phyloP scores from a whole-genome alignment of 1,284 basidiomycete genomes.

The Pseudozyma pruni region DNA sequence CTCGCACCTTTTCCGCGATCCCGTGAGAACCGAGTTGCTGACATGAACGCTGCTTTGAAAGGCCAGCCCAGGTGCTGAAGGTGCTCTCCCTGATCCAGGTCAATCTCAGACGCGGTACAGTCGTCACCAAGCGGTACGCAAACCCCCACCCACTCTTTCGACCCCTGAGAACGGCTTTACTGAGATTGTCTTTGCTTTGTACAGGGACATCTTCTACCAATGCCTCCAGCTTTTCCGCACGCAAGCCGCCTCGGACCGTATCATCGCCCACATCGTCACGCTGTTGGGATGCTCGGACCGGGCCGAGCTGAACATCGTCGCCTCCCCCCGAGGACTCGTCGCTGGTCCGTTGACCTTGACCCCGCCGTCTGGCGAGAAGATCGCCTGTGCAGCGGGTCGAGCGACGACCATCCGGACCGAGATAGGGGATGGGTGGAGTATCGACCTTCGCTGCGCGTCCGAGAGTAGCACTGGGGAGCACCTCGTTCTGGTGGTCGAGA shows the following conservation, averaged over 20 bases:
- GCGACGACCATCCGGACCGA: slow-evolving; percentile 16
- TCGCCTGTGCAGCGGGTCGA: not conserved
- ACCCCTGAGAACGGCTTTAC: not conserved
- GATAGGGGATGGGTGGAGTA: slow-evolving; percentile 2
- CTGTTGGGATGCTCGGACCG: slow-evolving; percentile 16
- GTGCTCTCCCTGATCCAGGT: slow-evolving; percentile 43
- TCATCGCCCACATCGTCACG: slow-evolving; percentile 25
- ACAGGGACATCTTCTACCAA: slow-evolving; percentile 59
- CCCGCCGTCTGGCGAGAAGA: not conserved
- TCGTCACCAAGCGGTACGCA: slow-evolving; percentile 51
- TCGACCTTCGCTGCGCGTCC: slow-evolving; percentile 3
- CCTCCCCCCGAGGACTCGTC: slow-evolving; percentile 49
- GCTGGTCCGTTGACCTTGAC: slow-evolving; percentile 26
- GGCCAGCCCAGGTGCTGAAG: slow-evolving; percentile 34
- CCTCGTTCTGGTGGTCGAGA: slow-evolving; percentile 59
- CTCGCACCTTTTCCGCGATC: not conserved
- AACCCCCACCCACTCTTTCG: not conserved
- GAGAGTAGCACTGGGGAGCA: not conserved
- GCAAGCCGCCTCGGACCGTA: slow-evolving; percentile 45
- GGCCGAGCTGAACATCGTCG: slow-evolving; percentile 42
- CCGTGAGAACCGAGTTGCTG: not conserved
- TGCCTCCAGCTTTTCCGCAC: slow-evolving; percentile 40
- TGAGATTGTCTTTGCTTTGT: no score
- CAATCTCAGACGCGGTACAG: slow-evolving; percentile 11
- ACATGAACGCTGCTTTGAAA: not conserved